phyloP scores from a whole-genome alignment of 345 rosid genomes.

The Mallotus nudiflorus region DNA sequence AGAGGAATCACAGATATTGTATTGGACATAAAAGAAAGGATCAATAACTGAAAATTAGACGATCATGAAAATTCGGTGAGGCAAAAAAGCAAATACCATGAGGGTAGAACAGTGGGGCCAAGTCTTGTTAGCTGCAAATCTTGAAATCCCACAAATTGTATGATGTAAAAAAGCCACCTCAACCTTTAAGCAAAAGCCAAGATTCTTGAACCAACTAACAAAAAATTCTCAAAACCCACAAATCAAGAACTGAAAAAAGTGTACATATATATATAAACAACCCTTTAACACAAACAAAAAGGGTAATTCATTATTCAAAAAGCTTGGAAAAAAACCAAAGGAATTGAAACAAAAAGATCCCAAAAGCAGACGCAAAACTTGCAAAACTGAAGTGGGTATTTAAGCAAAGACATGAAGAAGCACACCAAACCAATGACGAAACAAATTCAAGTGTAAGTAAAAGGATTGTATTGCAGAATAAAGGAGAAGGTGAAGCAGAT shows the following conservation, averaged over 20 bases:
- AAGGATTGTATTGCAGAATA: slow-evolving; percentile 9
- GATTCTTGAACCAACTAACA: not conserved
- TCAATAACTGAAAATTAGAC: slow-evolving; percentile 11
- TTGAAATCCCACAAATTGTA: not conserved
- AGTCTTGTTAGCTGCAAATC: not conserved
- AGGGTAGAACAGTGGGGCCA: slow-evolving; percentile 7
- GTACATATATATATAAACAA: not conserved
- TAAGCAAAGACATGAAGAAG: slow-evolving; percentile 14
- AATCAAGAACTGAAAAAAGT: slow-evolving; percentile 6
- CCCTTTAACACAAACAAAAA: not conserved
- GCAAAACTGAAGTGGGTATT: slow-evolving; percentile 27
- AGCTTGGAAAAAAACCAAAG: not conserved
- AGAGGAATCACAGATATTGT: slow-evolving; percentile 9
- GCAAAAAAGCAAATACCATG: slow-evolving; percentile 43
- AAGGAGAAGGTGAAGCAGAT: slow-evolving; percentile 10
- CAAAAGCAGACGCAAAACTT: not conserved
- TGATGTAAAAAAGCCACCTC: too few species aligned
- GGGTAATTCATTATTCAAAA: not conserved
- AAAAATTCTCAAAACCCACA: slow-evolving; percentile 9
- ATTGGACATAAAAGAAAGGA: not conserved
- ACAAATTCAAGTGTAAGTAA: slow-evolving; percentile 5
- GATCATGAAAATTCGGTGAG: slow-evolving; percentile 42
- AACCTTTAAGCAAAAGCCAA: slow-evolving; percentile 2
- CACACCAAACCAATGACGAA: slow-evolving; percentile 1
- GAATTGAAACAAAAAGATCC: not conserved